These are phyloP conservation scores for Ogataea pignaliae DNA, from an alignment of 805 yeast species.

Conservation along the genomic window DNA sequence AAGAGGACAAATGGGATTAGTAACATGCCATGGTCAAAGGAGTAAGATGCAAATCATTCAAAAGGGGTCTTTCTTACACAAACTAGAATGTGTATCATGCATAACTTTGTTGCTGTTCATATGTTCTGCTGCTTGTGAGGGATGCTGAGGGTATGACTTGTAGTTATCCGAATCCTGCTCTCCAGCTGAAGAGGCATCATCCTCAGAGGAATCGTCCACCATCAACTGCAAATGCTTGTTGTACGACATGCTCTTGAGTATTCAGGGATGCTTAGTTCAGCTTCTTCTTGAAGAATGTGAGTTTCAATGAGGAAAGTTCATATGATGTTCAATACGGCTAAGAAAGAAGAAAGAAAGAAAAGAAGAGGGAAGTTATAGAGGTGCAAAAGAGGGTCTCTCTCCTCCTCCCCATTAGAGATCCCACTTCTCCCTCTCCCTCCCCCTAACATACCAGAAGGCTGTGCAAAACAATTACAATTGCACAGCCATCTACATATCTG, in stretches of 20 bases:
- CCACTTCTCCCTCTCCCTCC: too few relatives aligned
- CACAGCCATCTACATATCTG: too few relatives aligned
- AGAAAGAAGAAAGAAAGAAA: background rate
- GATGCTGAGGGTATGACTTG: background rate
- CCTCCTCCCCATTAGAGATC: background rate
- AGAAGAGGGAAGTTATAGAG: background rate
- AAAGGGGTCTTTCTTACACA: conserved; percentile 15
- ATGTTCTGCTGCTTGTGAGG: background rate
- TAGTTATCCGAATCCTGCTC: background rate
- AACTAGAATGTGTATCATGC: conserved; percentile 3
- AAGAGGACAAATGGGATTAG: background rate
- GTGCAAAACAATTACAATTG: too few relatives aligned
- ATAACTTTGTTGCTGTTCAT: background rate
- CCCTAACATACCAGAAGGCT: too few relatives aligned
- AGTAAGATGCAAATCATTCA: too few relatives aligned
- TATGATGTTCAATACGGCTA: too few relatives aligned
- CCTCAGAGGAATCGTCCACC: conserved; percentile 16
- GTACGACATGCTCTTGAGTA: conserved; percentile 11
- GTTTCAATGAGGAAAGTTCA: too few relatives aligned
- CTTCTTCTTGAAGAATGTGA: too few relatives aligned
- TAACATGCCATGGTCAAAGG: background rate
- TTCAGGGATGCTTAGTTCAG: too few relatives aligned
- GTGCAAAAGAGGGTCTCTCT: background rate
- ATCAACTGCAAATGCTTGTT: conserved; percentile 17
- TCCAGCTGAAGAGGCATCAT: conserved; percentile 2